Percentiles rank a stretch among this genome's conserved stretches.
Evolutionary conservation across 2,329 filamentous ascomycete species (phyloP).

Genomic region (Colletotrichum noveboracense): DNA sequence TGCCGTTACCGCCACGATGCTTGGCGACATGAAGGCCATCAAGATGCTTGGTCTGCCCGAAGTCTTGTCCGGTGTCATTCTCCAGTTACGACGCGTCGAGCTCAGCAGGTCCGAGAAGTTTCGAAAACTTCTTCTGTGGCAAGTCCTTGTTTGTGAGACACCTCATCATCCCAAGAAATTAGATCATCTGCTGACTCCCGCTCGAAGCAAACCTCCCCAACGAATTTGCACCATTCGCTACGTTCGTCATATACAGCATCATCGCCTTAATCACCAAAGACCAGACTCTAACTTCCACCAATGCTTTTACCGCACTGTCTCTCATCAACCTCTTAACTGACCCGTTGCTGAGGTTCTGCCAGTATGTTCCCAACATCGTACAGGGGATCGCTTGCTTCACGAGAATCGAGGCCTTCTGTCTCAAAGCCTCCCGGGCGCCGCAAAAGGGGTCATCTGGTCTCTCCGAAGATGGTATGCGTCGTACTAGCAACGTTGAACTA

Average conservation of each 20-base stretch:
- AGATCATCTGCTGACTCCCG: neutral
- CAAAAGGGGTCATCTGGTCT: neutral
- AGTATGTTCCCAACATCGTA: neutral
- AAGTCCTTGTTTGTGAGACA: constrained; percentile 12
- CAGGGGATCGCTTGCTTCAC: neutral
- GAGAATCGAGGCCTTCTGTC: neutral
- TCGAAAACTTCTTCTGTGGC: constrained; percentile 21
- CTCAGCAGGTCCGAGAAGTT: constrained; percentile 24
- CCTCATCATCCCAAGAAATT: too few species aligned
- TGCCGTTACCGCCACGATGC: constrained; percentile 48
- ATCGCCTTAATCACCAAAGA: constrained; percentile 16
- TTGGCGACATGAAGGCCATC: constrained; percentile 55
- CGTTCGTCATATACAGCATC: constrained; percentile 14
- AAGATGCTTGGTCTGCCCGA: constrained; percentile 53
- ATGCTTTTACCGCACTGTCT: constrained; percentile 24
- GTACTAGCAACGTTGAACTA: neutral
- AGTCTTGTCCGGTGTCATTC: constrained; percentile 31
- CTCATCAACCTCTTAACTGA: constrained; percentile 24
- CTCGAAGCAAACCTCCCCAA: neutral
- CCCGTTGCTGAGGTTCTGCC: constrained; percentile 13
- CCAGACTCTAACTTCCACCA: neutral
- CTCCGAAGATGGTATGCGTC: neutral
- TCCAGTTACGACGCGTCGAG: constrained; percentile 23
- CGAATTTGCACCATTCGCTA: constrained; percentile 17
- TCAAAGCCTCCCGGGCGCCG: neutral